A percentile compares a stretch with the other conserved stretches of the same genome.
These are phyloP conservation scores for Salvia splendens DNA, from an alignment of 257 asterid genomes.

Conservation along the genomic window DNA sequence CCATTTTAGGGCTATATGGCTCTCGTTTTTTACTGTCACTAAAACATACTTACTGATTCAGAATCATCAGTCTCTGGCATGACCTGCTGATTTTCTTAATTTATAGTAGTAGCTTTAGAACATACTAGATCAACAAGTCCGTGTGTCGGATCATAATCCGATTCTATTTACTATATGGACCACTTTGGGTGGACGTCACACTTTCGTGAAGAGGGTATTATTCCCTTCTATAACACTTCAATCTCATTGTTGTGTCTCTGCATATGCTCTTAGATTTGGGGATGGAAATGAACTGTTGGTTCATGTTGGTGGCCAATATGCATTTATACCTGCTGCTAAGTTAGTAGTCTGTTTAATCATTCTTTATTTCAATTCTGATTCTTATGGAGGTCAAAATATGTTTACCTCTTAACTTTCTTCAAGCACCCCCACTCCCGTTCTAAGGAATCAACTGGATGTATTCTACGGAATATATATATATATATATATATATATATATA, in stretches of 20 bases:
- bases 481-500: no score
- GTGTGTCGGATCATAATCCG: conserved; percentile 14
- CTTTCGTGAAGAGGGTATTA: neutral
- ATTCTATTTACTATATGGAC: conserved; percentile 8
- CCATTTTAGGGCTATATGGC: neutral
- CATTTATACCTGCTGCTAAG: neutral
- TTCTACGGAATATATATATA: neutral
- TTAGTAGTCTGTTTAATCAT: neutral
- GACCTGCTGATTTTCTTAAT: conserved; percentile 4
- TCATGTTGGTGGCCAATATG: conserved; percentile 8
- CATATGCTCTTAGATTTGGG: conserved; percentile 14
- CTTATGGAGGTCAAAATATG: neutral
- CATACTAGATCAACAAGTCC: conserved; percentile 4
- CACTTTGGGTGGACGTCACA: conserved; percentile 10
- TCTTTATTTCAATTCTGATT: neutral
- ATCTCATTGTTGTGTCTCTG: neutral
- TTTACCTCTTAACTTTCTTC: neutral
- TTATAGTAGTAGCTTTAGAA: conserved; percentile 22
- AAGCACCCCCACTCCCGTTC: neutral
- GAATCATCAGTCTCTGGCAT: conserved; percentile 23
- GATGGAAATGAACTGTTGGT: conserved; percentile 21
- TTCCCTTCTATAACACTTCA: neutral
- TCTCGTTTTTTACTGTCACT: neutral
- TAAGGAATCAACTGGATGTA: neutral
- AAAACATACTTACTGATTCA: neutral